Percentiles rank a stretch among this genome's conserved stretches.
Conservation (phyloP, 2,329 filamentous ascomycete genomes). For the Lecanicillium sp. region DNA sequence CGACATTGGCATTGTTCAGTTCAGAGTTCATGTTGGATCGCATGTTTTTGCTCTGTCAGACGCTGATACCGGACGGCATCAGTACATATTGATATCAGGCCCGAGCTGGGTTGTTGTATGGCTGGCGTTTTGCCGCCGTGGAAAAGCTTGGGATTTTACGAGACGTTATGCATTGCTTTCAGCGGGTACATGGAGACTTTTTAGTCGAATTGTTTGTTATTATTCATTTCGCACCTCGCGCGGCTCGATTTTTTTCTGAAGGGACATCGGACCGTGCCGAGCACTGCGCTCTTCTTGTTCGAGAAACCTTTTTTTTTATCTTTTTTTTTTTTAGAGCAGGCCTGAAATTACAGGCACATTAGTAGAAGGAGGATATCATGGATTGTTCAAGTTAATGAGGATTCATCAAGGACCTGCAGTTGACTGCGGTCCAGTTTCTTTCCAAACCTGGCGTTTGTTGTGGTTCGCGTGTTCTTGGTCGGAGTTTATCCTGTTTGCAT, state of each 20-base stretch:
- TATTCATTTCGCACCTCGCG: constrained; percentile 21
- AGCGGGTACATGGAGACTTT: constrained; percentile 29
- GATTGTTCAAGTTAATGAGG: constrained; percentile 20
- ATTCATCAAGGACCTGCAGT: constrained; percentile 39
- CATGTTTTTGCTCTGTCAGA: neutral
- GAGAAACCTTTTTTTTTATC: constrained; percentile 7
- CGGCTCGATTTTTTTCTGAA: constrained; percentile 15
- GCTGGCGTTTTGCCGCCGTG: constrained; percentile 16
- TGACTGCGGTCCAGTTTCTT: constrained; percentile 29
- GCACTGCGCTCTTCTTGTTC: constrained; percentile 14
- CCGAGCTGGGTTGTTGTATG: neutral
- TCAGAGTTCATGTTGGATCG: neutral
- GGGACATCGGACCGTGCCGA: constrained; percentile 10
- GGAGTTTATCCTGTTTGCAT: neutral
- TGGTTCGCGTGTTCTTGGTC: neutral
- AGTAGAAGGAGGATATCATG: constrained; percentile 17
- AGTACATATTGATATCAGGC: constrained; percentile 7
- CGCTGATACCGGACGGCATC: neutral
- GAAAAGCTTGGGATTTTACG: constrained; percentile 27
- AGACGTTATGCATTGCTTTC: constrained; percentile 33
- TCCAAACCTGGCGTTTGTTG: neutral
- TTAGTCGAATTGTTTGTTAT: constrained; percentile 19
- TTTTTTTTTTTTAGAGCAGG: constrained; percentile 18
- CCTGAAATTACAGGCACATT: constrained; percentile 16
- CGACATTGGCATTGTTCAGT: neutral